Conservation (phyloP, 1,284 basidiomycete genomes). For the Marasmius fiardii region DNA sequence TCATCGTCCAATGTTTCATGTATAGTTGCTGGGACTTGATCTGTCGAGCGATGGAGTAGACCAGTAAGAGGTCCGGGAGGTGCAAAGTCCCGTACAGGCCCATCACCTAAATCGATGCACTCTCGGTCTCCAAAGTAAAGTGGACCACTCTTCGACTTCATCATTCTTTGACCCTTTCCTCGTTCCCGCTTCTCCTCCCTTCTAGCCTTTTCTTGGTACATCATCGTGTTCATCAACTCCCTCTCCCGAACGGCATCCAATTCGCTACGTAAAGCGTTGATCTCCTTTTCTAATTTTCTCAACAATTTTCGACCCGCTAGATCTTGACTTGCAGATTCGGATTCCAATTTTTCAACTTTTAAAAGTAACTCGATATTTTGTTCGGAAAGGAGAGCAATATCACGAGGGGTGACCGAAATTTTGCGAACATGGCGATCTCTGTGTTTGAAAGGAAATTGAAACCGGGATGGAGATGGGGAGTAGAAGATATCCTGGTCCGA, state of each 20-base stretch:
- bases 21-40: not conserved
- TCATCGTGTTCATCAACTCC: slow-evolving; percentile 68
- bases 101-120: slow-evolving; percentile 38
- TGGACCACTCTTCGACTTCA: slow-evolving; percentile 20
- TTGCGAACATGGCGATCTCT: slow-evolving; percentile 20
- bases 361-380: slow-evolving; percentile 78
- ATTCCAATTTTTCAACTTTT: slow-evolving; percentile 72
- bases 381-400: slow-evolving; percentile 68
- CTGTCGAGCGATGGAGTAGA: not conserved
- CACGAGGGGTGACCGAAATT: slow-evolving; percentile 64
- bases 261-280: slow-evolving; percentile 64
- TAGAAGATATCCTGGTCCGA: not conserved
- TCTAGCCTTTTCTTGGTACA: slow-evolving; percentile 38
- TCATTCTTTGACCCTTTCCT: slow-evolving; percentile 41
- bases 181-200: slow-evolving; percentile 35
- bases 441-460: not conserved
- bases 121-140: slow-evolving; percentile 39
- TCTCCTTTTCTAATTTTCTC: slow-evolving; percentile 74
- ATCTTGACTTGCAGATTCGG: slow-evolving; percentile 65
- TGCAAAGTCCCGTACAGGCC: slow-evolving; percentile 55
- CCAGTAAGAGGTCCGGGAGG: slow-evolving; percentile 43
- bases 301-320: slow-evolving; percentile 65
- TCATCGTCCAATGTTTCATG: slow-evolving; percentile 19
- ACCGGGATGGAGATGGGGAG: not conserved
- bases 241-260: slow-evolving; percentile 67